Evolutionary conservation across 306 rosid species (phyloP).

Genomic region (Elaeagnus macrophylla): DNA sequence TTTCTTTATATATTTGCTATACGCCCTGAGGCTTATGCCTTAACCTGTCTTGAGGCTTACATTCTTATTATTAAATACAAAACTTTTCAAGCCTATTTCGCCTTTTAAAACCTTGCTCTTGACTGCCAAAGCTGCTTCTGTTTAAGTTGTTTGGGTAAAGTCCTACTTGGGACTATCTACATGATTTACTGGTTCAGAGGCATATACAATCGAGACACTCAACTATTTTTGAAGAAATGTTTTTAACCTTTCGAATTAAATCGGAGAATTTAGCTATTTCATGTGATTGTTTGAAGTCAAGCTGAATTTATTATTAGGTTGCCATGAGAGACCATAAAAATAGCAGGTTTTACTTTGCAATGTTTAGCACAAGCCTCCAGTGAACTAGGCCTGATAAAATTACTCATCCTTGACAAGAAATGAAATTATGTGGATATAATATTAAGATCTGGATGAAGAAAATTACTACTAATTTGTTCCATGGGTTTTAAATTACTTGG

Average conservation of each 20-base stretch:
- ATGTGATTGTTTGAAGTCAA: background rate
- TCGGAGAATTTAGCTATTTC: background rate
- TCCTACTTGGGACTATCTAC: background rate
- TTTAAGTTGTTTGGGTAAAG: background rate
- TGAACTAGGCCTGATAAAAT: background rate
- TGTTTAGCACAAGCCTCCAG: background rate
- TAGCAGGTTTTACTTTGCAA: background rate
- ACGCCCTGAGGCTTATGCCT: no score
- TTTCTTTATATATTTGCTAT: no score
- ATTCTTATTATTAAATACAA: no score
- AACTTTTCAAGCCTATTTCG: no score
- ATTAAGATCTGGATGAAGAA: no score
- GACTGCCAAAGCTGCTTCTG: background rate
- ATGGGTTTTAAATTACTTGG: no score
- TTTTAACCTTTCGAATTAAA: background rate
- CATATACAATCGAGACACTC: background rate
- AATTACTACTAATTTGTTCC: no score
- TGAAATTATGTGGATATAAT: background rate
- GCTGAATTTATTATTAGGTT: background rate
- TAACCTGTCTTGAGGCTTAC: no score
- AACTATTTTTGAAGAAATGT: background rate
- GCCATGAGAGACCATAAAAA: background rate
- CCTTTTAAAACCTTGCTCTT: no score
- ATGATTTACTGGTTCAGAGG: background rate
- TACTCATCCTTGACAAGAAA: background rate